Conservation (phyloP, 768 basidiomycete genomes). For the Amanita phalloides region DNA sequence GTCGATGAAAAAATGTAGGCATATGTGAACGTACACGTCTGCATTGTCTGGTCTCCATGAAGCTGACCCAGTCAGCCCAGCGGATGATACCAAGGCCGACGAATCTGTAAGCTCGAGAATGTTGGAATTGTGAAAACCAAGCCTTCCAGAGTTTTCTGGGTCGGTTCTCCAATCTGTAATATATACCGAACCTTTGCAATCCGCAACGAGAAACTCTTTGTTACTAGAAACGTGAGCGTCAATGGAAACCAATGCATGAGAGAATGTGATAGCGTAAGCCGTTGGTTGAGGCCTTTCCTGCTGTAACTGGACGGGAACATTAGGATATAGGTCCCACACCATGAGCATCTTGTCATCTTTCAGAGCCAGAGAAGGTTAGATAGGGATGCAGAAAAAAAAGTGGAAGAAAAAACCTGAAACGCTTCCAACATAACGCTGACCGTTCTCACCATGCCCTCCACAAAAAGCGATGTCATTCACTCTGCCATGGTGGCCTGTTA, state of each 20-base stretch:
- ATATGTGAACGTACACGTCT: constrained; percentile 47
- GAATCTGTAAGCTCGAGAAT: constrained; percentile 69
- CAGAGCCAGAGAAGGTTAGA: constrained; percentile 2
- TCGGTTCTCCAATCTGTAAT: constrained; percentile 79
- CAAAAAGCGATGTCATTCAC: constrained; percentile 75
- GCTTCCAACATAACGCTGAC: constrained; percentile 65
- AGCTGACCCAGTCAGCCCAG: constrained; percentile 42
- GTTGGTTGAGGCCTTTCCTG: constrained; percentile 48
- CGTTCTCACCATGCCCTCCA: constrained; percentile 61
- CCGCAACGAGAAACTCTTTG: constrained; percentile 74
- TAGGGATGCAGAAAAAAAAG: constrained; percentile 1
- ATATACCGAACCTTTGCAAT: constrained; percentile 63
- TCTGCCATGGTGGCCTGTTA: constrained; percentile 72
- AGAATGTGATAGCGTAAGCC: constrained; percentile 64
- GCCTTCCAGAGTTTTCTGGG: constrained; percentile 40
- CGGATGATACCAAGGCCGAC: constrained; percentile 41
- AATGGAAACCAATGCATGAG: constrained; percentile 61
- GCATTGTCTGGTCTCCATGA: constrained; percentile 63
- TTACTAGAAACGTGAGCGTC: constrained; percentile 59
- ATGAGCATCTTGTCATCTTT: constrained; percentile 77
- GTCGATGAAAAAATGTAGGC: not conserved
- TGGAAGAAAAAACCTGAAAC: constrained; percentile 46
- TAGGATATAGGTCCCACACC: constrained; percentile 78
- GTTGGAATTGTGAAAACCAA: constrained; percentile 50
- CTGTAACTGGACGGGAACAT: constrained; percentile 19